Conservation (phyloP, 2,329 filamentous ascomycete genomes). For the Penicillium psychrosexuale region DNA sequence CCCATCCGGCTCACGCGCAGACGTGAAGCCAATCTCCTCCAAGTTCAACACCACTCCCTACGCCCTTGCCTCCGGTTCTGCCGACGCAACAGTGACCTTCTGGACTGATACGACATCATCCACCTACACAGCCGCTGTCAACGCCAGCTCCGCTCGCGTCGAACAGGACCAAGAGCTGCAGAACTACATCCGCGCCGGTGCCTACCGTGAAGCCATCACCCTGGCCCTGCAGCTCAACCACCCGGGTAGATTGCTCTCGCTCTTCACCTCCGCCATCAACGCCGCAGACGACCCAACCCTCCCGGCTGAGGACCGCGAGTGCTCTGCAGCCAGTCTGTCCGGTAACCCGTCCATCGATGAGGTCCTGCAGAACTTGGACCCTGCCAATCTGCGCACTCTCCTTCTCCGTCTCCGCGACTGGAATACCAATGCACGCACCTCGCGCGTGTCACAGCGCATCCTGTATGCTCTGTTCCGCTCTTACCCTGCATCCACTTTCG, state of each 20-base stretch:
- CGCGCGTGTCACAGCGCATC: slow-evolving; percentile 79
- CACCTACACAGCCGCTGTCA: slow-evolving; percentile 71
- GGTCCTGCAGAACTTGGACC: slow-evolving; percentile 72
- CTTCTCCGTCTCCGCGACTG: slow-evolving; percentile 84
- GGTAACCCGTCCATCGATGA: slow-evolving; percentile 66
- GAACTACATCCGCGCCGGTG: slow-evolving; percentile 83
- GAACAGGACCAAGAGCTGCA: slow-evolving; percentile 93
- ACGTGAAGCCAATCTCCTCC: slow-evolving; percentile 30
- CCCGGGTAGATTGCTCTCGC: slow-evolving; percentile 75
- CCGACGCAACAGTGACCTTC: slow-evolving; percentile 89
- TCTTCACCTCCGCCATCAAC: slow-evolving; percentile 78
- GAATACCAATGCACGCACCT: slow-evolving; percentile 92
- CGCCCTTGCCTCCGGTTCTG: slow-evolving; percentile 82
- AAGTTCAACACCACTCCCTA: slow-evolving; percentile 48
- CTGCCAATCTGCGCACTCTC: slow-evolving; percentile 81
- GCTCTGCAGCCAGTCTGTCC: slow-evolving; percentile 37
- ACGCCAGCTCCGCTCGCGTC: slow-evolving; percentile 72
- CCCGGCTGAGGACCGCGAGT: slow-evolving; percentile 24
- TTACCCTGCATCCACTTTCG: slow-evolving; percentile 75
- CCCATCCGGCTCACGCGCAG: slow-evolving; percentile 33
- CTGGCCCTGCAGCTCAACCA: slow-evolving; percentile 92
- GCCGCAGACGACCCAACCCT: slow-evolving; percentile 61
- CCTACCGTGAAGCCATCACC: slow-evolving; percentile 89
- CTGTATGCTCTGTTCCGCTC: slow-evolving; percentile 74
- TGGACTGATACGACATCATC: slow-evolving; percentile 88